Evolutionary conservation across 306 rosid species (phyloP).

Genomic region (Quercus ilex): DNA sequence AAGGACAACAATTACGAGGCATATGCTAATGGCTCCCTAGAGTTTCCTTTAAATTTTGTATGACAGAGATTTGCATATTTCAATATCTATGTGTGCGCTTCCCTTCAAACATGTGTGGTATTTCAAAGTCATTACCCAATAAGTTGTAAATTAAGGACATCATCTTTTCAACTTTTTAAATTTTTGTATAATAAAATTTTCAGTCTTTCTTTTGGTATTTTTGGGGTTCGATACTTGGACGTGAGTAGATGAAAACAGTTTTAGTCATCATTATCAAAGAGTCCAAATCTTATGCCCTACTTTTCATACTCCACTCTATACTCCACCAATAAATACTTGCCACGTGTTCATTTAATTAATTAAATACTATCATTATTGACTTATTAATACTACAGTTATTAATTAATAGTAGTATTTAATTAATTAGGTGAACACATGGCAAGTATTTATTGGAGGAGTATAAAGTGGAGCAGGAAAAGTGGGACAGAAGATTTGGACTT

Average conservation of each 20-base stretch:
- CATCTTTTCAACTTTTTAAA: not conserved
- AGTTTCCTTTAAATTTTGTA: not conserved
- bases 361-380: too few relatives aligned
- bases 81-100: not conserved
- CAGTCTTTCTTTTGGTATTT: not conserved
- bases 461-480: too few relatives aligned
- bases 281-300: too few relatives aligned
- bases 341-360: too few relatives aligned
- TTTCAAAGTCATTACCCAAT: not conserved
- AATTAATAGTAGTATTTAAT: too few relatives aligned
- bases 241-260: not conserved
- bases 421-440: too few relatives aligned
- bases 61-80: not conserved
- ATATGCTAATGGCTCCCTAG: constrained; percentile 26
- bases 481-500: too few relatives aligned
- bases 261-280: too few relatives aligned
- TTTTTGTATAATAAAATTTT: not conserved
- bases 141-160: not conserved
- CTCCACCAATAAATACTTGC: too few relatives aligned
- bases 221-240: not conserved
- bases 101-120: not conserved
- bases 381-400: too few relatives aligned
- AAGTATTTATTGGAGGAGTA: too few relatives aligned
- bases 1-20: not conserved
- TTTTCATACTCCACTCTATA: too few relatives aligned